Conservation (phyloP, 371 early-diverging fungal species). For the Basidiobolus meristosporus region DNA sequence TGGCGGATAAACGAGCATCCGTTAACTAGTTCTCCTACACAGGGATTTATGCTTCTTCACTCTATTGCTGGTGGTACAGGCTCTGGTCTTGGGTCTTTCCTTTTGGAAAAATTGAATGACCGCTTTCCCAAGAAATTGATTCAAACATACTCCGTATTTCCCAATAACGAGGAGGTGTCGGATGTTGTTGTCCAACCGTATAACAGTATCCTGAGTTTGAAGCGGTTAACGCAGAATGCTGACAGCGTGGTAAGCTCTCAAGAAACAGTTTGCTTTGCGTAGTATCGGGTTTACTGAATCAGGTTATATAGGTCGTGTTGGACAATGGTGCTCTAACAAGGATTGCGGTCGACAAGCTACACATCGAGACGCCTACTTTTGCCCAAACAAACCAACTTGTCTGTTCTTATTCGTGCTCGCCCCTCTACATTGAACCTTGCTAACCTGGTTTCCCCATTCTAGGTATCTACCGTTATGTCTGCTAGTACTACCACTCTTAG, state of each 20-base stretch:
- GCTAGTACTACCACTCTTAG: constrained; percentile 94
- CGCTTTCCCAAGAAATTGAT: constrained; percentile 95
- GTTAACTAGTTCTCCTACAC: constrained; percentile 6
- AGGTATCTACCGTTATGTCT: constrained; percentile 94
- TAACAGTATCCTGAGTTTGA: constrained; percentile 91
- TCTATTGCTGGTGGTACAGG: constrained; percentile 96
- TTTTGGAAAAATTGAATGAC: constrained; percentile 79
- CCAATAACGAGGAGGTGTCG: constrained; percentile 88
- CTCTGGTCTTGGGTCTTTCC: constrained; percentile 84
- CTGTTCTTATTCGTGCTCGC: neutral
- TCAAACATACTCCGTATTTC: constrained; percentile 98
- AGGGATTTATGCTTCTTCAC: constrained; percentile 80
- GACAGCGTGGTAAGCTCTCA: constrained; percentile 69
- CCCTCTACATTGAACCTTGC: no score
- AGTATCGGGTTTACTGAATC: no score
- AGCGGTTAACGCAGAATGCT: constrained; percentile 77
- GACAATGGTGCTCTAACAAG: constrained; percentile 91
- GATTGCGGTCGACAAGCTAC: constrained; percentile 84
- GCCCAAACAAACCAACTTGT: constrained; percentile 95
- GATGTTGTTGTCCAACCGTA: constrained; percentile 99
- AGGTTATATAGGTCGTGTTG: constrained; percentile 52
- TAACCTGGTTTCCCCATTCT: neutral
- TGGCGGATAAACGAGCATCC: no score
- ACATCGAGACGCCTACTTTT: constrained; percentile 86
- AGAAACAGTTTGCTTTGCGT: constrained; percentile 4